A percentile compares a stretch with the other conserved stretches of the same genome.
Conservation (phyloP, 2,329 filamentous ascomycete genomes). For the Neospermospora avenae region DNA sequence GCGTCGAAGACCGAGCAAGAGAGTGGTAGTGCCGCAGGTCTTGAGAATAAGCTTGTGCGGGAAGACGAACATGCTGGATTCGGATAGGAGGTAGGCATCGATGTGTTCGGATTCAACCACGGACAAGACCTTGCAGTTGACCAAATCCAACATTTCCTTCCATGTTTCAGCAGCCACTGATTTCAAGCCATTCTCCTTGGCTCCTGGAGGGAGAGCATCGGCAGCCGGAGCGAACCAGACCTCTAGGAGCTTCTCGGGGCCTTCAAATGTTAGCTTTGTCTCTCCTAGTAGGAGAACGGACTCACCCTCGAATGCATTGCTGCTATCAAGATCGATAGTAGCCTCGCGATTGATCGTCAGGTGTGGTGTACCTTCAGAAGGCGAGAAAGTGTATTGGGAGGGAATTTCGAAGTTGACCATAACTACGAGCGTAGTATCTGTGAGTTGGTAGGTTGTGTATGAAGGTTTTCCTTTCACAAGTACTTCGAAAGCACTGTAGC, state of each 20-base stretch:
- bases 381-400: slow-evolving; percentile 77
- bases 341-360: slow-evolving; percentile 97
- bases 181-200: slow-evolving; percentile 77
- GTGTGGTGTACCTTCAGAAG: slow-evolving; percentile 79
- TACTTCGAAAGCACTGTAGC: slow-evolving; percentile 65
- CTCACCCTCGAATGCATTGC: slow-evolving; percentile 90
- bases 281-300: background rate
- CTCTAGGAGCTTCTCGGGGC: slow-evolving; percentile 95
- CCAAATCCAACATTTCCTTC: slow-evolving; percentile 96
- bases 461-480: slow-evolving; percentile 32
- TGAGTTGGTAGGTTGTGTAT: slow-evolving; percentile 16
- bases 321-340: slow-evolving; percentile 87
- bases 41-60: slow-evolving; percentile 99
- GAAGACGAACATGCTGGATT: slow-evolving; percentile 99
- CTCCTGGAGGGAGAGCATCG: slow-evolving; percentile 65
- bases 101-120: slow-evolving; percentile 90
- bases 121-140: slow-evolving; percentile 97
- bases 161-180: slow-evolving; percentile 78
- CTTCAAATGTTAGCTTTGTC: slow-evolving; percentile 41
- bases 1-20: slow-evolving; percentile 83
- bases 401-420: slow-evolving; percentile 86
- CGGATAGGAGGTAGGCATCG: slow-evolving; percentile 93
- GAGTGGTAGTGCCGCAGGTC: slow-evolving; percentile 94
- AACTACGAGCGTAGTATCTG: slow-evolving; percentile 44
- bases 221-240: slow-evolving; percentile 93